Base-by-base conservation (phyloP, 371 early-diverging fungal genomes). In the Fennellomyces sp. region DNA sequence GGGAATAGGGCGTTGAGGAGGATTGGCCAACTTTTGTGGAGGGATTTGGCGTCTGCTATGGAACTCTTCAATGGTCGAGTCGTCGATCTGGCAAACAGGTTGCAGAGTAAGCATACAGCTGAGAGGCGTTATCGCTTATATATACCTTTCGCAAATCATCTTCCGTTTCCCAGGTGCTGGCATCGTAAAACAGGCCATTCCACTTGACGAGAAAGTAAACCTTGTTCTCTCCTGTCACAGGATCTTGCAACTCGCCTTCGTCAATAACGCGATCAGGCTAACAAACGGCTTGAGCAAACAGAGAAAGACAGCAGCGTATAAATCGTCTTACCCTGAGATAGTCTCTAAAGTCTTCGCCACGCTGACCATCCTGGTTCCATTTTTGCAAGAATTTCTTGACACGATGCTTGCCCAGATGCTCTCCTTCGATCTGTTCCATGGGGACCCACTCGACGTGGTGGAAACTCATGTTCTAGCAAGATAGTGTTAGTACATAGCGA, bases 181-280 rank as follows among this genome's bases (percentile, higher is more conserved):
- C 66, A 65, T 96, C 97, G 68, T 97, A 95, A n/a, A 93, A 86
- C n/a, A 85, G 82, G 35, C 87, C 85, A 53, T 84, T 84, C 99
- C 99, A 98, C 66, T 97, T 98, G 33, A 94, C 91, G 38, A 98
- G 76, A 67, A 87, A 95, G 55, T 80, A 90, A 6, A 92, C 68
- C 39, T 75, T 83, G 35, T 73, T 81, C 27, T 85, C 82, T 2
- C 82, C 86, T 2, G 78, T 79, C 1, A 63, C 61, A 10, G 80
- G 75, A 56, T 87, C 83, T 10, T 70, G 64, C 33, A 87, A 61
- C 49, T 94, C 93, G 45, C 93, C 93, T 65, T 91, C 94, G 66
- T 95, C 93, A 67, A 95, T 85, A 53, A 95, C 76, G 21, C 95
- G 88, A 62, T 95, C 95, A 31, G 91, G 78, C 82, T 85, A 70